A percentile compares a stretch with the other conserved stretches of the same genome.
Conservation (phyloP, 2,329 filamentous ascomycete genomes). For the Catunica adiposa region DNA sequence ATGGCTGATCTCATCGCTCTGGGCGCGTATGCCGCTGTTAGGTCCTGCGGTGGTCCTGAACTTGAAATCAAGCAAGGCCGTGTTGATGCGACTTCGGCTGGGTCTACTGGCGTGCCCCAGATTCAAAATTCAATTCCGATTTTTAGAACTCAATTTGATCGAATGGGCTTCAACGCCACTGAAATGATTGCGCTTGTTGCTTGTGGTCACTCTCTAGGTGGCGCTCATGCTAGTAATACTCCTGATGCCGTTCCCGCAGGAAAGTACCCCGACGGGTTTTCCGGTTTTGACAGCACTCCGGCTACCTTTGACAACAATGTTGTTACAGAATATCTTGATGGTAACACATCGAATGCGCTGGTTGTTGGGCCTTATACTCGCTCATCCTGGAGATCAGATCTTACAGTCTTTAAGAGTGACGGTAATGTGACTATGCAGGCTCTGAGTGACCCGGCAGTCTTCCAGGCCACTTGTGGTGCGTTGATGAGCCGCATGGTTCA, state of each 20-base stretch:
- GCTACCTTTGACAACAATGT: constrained; percentile 39
- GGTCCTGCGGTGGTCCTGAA: constrained; percentile 40
- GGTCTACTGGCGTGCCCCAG: constrained; percentile 36
- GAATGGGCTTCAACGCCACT: constrained; percentile 37
- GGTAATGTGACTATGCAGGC: constrained; percentile 36
- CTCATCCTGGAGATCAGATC: constrained; percentile 34
- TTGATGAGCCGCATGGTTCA: constrained; percentile 46
- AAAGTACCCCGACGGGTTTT: constrained; percentile 27
- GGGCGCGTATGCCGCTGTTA: constrained; percentile 40
- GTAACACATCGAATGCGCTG: constrained; percentile 37
- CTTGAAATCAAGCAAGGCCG: constrained; percentile 38
- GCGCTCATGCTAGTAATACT: constrained; percentile 39
- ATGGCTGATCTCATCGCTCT: constrained; percentile 42
- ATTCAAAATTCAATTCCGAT: constrained; percentile 36
- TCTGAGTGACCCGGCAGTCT: constrained; percentile 29
- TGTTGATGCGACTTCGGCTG: constrained; percentile 33
- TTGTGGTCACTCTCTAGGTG: constrained; percentile 45
- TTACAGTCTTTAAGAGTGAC: constrained; percentile 38
- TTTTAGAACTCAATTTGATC: constrained; percentile 37
- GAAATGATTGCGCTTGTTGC: constrained; percentile 46
- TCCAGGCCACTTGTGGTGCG: constrained; percentile 30
- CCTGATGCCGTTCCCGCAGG: constrained; percentile 33
- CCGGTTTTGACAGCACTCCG: constrained; percentile 30
- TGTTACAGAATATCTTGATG: constrained; percentile 38
- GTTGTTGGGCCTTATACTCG: constrained; percentile 33